Evolutionary conservation across 441 rosid species (phyloP).

Genomic region (Erodium chrysanthum): DNA sequence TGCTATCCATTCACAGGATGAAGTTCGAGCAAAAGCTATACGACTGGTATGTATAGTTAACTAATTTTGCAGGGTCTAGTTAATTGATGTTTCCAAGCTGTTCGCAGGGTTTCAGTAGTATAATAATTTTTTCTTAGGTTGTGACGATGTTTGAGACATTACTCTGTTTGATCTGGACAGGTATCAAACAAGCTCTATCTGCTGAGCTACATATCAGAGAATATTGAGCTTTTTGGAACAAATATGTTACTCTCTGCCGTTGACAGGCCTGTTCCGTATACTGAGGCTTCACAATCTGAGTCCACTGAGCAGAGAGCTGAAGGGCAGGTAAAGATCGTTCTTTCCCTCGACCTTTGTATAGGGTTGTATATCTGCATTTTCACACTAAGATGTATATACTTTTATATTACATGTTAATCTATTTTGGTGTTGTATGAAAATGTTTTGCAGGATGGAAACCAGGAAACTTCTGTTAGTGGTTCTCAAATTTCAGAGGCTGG

Average conservation of each 20-base stretch:
- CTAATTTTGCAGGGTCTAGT: slow-evolving; percentile 12
- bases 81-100: slow-evolving; percentile 3
- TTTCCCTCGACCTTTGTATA: neutral
- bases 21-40: slow-evolving; percentile 86
- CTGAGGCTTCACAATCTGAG: slow-evolving; percentile 38
- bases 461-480: slow-evolving; percentile 47
- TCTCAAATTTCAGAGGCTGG: slow-evolving; percentile 43
- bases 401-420: neutral
- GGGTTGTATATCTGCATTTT: neutral
- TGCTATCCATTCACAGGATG: slow-evolving; percentile 93
- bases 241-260: slow-evolving; percentile 67
- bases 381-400: neutral
- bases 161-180: slow-evolving; percentile 37
- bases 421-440: slow-evolving; percentile 6
- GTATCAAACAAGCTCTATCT: slow-evolving; percentile 96
- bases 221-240: slow-evolving; percentile 85
- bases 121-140: neutral
- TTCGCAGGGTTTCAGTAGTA: slow-evolving; percentile 1
- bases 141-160: slow-evolving; percentile 7
- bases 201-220: slow-evolving; percentile 56
- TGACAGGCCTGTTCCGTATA: slow-evolving; percentile 37
- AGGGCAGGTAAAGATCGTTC: slow-evolving; percentile 45
- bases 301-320: slow-evolving; percentile 37
- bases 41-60: slow-evolving; percentile 57
- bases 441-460: slow-evolving; percentile 43